Evolutionary conservation across 805 yeast genomes (phyloP).

Genomic region (Saccharomyces eubayanus): DNA sequence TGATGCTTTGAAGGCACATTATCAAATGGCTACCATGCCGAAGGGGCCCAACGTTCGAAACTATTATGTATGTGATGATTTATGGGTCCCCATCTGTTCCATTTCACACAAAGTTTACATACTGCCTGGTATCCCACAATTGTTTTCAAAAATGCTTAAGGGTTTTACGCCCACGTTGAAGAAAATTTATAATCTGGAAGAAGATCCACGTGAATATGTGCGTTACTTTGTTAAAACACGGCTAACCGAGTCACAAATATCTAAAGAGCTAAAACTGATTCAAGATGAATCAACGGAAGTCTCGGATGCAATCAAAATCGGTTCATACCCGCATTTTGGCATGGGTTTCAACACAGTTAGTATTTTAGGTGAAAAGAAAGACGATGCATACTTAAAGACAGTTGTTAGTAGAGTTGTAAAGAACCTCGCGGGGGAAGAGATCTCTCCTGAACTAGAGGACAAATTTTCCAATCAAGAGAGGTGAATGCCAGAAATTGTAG

Average conservation of each 20-base stretch:
- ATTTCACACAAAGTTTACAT: slow-evolving; percentile 58
- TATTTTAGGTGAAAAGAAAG: slow-evolving; percentile 49
- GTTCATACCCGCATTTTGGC: slow-evolving; percentile 76
- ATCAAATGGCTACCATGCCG: slow-evolving; percentile 78
- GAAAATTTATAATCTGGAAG: slow-evolving; percentile 33
- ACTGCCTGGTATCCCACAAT: slow-evolving; percentile 77
- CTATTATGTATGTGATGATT: slow-evolving; percentile 40
- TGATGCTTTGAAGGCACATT: slow-evolving; percentile 51
- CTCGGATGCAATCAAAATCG: slow-evolving; percentile 49
- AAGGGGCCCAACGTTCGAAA: slow-evolving; percentile 38
- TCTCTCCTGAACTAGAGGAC: slow-evolving; percentile 50
- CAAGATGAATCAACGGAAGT: slow-evolving; percentile 36
- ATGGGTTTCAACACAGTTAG: slow-evolving; percentile 63
- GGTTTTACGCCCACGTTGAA: slow-evolving; percentile 35
- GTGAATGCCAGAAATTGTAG: not conserved
- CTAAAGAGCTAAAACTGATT: slow-evolving; percentile 48
- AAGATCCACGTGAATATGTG: slow-evolving; percentile 23
- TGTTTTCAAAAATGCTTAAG: slow-evolving; percentile 49
- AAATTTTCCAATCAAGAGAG: slow-evolving; percentile 17
- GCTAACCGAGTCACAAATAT: slow-evolving; percentile 57
- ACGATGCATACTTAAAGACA: slow-evolving; percentile 32
- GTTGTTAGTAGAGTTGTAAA: slow-evolving; percentile 41
- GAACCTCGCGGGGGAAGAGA: slow-evolving; percentile 48
- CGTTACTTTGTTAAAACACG: slow-evolving; percentile 57
- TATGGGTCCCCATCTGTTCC: slow-evolving; percentile 82